Evolutionary conservation across 2,329 filamentous ascomycete species (phyloP).

Genomic region (Diplodia intermedia): DNA sequence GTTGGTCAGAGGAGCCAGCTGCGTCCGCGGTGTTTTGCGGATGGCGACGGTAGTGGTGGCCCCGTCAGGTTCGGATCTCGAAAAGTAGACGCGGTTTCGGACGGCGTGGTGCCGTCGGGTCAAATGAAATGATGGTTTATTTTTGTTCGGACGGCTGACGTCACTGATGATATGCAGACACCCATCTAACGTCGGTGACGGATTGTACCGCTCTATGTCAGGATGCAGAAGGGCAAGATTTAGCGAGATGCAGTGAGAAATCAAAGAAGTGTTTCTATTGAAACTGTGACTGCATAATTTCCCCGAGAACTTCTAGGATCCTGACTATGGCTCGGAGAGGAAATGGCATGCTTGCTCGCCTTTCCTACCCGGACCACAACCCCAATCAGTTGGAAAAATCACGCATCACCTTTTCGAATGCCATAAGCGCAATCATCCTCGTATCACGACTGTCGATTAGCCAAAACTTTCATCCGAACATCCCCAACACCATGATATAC

Average conservation of each 20-base stretch:
- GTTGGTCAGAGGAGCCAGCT: background rate
- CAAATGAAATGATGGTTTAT: background rate
- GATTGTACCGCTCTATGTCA: no score
- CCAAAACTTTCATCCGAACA: no score
- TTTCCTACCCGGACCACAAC: background rate
- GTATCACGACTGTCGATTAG: background rate
- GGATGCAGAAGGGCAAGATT: background rate
- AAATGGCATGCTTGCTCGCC: background rate
- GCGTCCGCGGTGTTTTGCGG: background rate
- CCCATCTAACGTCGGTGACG: background rate
- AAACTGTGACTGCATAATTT: no score
- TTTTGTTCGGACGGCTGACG: background rate
- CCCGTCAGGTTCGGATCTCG: background rate
- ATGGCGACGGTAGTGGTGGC: background rate
- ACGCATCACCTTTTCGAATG: background rate
- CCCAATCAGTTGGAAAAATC: background rate
- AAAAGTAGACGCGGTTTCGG: background rate
- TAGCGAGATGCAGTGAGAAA: background rate
- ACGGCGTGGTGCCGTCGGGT: background rate
- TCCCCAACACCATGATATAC: no score
- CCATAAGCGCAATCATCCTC: background rate
- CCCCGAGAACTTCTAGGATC: no score
- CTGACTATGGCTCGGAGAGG: background rate
- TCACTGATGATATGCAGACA: background rate
- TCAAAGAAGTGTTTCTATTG: background rate